These are phyloP conservation scores for Sisymbrium altissimum DNA, from an alignment of 345 rosid genomes.

Conservation along the genomic window DNA sequence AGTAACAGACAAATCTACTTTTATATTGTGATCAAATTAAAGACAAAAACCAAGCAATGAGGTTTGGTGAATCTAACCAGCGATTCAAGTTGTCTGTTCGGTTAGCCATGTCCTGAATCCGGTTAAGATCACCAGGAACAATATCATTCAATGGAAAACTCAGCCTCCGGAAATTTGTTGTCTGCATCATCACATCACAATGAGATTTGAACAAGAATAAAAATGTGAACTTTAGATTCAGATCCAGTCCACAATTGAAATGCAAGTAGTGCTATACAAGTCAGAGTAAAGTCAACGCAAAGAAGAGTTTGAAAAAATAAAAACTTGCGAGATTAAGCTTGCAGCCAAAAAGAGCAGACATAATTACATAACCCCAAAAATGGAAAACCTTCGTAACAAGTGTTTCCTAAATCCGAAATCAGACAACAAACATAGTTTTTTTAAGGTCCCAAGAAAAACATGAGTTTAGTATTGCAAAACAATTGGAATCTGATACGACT, in stretches of 20 bases:
- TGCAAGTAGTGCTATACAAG: background rate
- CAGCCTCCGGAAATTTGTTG: slow-evolving; percentile 7
- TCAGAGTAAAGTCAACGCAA: background rate
- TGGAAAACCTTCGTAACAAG: background rate
- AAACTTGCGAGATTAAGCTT: background rate
- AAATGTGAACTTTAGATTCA: slow-evolving; percentile 9
- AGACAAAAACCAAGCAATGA: background rate
- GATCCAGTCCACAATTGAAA: slow-evolving; percentile 20
- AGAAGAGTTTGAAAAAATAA: background rate
- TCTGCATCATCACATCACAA: slow-evolving; percentile 21
- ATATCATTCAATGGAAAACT: slow-evolving; percentile 6
- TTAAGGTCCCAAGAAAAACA: background rate
- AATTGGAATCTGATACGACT: slow-evolving; percentile 2
- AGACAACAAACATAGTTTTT: background rate
- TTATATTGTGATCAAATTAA: background rate
- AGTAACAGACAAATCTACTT: background rate
- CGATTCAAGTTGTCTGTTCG: slow-evolving; percentile 30
- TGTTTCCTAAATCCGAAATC: background rate
- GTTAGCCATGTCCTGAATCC: slow-evolving; percentile 32
- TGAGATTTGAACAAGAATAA: background rate
- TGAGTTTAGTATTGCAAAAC: background rate
- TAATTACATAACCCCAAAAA: background rate
- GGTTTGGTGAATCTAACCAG: slow-evolving; percentile 14
- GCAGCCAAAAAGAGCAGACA: slow-evolving; percentile 16
- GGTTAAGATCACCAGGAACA: slow-evolving; percentile 16